Base-by-base conservation (phyloP, 2,329 filamentous ascomycete species). In the Aspergillus transmontanensis region DNA sequence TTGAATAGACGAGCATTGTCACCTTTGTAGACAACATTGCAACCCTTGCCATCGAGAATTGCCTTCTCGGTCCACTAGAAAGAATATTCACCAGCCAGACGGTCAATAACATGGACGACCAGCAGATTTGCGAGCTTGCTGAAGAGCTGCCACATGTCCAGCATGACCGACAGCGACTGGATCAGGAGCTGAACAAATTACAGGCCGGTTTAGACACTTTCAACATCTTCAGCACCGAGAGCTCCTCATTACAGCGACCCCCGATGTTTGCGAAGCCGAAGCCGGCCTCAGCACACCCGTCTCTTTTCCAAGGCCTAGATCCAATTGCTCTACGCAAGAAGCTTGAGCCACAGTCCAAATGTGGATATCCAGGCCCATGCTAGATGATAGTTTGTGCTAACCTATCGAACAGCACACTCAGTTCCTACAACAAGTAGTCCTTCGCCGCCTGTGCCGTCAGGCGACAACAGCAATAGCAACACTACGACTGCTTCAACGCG, bases 21-120 rank as follows among this genome's bases (percentile, higher is more conserved):
- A 81, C 78, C 0, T 84, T 85, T 55, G 74, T 81, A 3, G 80
- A 86, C 4, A 84, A 84, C 23, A 72, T 85, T 11, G 75, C 80
- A 21, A 83, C 78, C n/a, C 73, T 85, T 0, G 83, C 78, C 0
- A 74, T 84, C 0, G 84, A 86, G 66, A 81, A 80, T 36, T 84
- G 81, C 51, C 77, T 86, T 0, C 69, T 86, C 0, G 69, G 61
- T 0, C 75, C 80, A 1, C 62, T 85, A 0, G 75, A 78, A 0
- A 59, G 64, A 0, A 81, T 85, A 3, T 72, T 85, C 36, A 81
- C 78, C 0, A 73, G 79, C 1, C 72, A 71, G 0, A 69, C 67
- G 0, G 76, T 84, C 1, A 69, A 73, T 43, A 60, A 56, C 1
- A 77, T 83, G 75, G 64, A 68, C 2, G 72, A 80, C 2, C 68